A percentile compares a stretch with the other conserved stretches of the same genome.
Conservation (phyloP, 169 alveolate species). For the Plasmodium vivax region DNA sequence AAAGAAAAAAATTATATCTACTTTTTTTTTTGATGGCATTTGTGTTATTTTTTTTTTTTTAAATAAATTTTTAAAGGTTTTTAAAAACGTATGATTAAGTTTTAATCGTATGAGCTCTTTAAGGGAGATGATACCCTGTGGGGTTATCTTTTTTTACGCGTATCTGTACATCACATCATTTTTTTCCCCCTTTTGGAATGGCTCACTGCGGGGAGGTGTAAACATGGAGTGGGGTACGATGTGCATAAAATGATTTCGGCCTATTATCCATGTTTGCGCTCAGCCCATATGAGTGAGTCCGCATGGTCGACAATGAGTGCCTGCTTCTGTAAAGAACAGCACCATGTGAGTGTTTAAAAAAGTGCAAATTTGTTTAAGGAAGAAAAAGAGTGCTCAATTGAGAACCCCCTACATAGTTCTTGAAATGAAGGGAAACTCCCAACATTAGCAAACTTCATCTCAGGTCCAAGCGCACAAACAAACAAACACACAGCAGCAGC, state of each 20-base stretch:
- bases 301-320: not conserved
- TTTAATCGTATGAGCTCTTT: not conserved
- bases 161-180: not conserved
- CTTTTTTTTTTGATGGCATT: slow-evolving; percentile 26
- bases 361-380: not conserved
- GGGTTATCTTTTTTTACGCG: not conserved
- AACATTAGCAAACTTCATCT: not conserved
- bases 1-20: not conserved
- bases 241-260: not conserved
- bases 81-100: not conserved
- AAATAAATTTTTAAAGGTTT: slow-evolving; percentile 12
- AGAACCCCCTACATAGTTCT: not conserved
- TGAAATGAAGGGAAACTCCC: not conserved
- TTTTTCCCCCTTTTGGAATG: not conserved
- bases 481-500: not conserved
- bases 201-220: not conserved
- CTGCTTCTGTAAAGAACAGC: not conserved
- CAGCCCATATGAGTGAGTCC: not conserved
- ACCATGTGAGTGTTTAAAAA: not conserved
- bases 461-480: not conserved
- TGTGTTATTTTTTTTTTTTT: slow-evolving; percentile 11
- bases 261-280: not conserved
- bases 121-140: not conserved
- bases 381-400: not conserved
- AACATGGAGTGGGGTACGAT: not conserved